Percentiles rank a stretch among this genome's conserved stretches.
Conservation (phyloP, 1,284 basidiomycete species). For the Leccinum pachyderme region DNA sequence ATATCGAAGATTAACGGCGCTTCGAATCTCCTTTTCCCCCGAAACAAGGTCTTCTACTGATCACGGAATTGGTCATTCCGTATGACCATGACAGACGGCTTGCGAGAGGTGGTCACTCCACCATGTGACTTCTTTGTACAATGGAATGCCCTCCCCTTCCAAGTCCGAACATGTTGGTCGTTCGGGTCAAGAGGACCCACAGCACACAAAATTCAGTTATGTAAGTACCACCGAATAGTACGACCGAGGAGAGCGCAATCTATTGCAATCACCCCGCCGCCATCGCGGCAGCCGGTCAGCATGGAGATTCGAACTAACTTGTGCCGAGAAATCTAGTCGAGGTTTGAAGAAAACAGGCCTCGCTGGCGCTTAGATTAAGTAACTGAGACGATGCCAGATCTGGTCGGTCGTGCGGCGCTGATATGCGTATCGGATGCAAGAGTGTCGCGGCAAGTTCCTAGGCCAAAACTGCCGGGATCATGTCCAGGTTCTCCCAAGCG, state of each 20-base stretch:
- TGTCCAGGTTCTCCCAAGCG: neutral
- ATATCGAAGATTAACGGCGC: conserved; percentile 24
- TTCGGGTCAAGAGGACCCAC: conserved; percentile 6
- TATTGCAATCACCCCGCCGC: conserved; percentile 17
- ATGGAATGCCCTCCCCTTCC: neutral
- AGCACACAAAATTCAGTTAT: conserved; percentile 9
- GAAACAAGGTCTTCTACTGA: conserved; percentile 5
- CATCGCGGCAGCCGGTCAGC: conserved; percentile 25
- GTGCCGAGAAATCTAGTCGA: conserved; percentile 1
- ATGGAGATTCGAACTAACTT: conserved; percentile 21
- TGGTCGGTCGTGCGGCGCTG: neutral
- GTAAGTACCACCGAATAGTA: conserved; percentile 21
- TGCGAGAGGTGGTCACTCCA: neutral
- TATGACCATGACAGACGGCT: neutral
- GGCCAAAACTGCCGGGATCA: neutral
- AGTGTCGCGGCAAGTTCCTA: neutral
- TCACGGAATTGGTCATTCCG: conserved; percentile 7
- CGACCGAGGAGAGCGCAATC: conserved; percentile 23
- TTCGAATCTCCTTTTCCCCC: conserved; percentile 6
- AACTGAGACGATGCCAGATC: conserved; percentile 21
- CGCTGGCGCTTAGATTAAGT: conserved; percentile 19
- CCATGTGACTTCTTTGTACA: conserved; percentile 7
- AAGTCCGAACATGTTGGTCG: neutral
- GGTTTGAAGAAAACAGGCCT: neutral
- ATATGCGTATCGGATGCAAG: conserved; percentile 3